These are phyloP conservation scores for Oryza glumipatula DNA, from an alignment of 176 grass and related monocot species.

Conservation along the genomic window DNA sequence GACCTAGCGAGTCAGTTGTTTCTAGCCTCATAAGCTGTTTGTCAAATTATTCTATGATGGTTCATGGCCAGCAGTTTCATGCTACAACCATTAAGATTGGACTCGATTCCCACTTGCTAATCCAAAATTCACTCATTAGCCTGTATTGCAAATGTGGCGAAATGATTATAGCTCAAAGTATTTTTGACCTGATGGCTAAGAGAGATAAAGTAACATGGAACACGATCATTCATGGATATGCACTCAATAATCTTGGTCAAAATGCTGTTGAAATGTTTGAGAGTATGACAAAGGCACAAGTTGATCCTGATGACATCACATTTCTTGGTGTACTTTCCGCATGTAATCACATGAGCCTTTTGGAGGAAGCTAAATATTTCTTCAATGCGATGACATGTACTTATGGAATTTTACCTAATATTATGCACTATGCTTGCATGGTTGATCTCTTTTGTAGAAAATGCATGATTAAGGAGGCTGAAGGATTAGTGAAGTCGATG, in stretches of 20 bases:
- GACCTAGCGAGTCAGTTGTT: slow-evolving; percentile 53
- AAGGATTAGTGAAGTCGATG: slow-evolving; percentile 61
- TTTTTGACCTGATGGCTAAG: slow-evolving; percentile 54
- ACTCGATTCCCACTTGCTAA: slow-evolving; percentile 44
- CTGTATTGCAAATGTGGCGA: slow-evolving; percentile 75
- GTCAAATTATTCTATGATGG: slow-evolving; percentile 51
- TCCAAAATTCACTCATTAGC: slow-evolving; percentile 69
- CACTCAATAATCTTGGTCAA: slow-evolving; percentile 56
- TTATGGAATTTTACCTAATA: slow-evolving; percentile 56
- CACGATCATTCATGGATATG: slow-evolving; percentile 70
- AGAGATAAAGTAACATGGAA: slow-evolving; percentile 81
- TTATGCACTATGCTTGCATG: slow-evolving; percentile 69
- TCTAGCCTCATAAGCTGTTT: slow-evolving; percentile 63
- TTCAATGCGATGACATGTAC: slow-evolving; percentile 52
- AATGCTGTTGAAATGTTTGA: slow-evolving; percentile 56
- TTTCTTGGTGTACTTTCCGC: slow-evolving; percentile 65
- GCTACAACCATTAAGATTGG: slow-evolving; percentile 53
- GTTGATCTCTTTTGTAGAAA: slow-evolving; percentile 59
- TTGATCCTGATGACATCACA: slow-evolving; percentile 65
- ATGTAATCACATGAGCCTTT: slow-evolving; percentile 66
- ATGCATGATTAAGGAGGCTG: slow-evolving; percentile 56
- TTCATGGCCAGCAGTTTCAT: slow-evolving; percentile 66
- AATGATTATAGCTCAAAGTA: slow-evolving; percentile 41
- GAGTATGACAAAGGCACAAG: slow-evolving; percentile 49
- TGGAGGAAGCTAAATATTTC: slow-evolving; percentile 61